A percentile compares a stretch with the other conserved stretches of the same genome.
Conservation (phyloP, 345 rosid species). For the Jatropha curcas region DNA sequence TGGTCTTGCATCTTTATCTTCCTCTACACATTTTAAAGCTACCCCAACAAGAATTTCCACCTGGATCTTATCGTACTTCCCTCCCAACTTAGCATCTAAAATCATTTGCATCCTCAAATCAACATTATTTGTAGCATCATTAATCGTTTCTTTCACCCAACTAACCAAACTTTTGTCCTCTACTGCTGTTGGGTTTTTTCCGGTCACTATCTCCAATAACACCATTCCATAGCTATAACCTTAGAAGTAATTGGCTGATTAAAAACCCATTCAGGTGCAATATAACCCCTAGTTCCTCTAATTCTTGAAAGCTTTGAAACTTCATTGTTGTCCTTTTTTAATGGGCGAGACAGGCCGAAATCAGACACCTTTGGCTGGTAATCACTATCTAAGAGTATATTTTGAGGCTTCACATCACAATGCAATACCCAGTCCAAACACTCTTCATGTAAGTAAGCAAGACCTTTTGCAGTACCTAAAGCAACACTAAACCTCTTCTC, state of each 20-base stretch:
- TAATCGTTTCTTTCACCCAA: conserved; percentile 7
- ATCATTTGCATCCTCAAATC: neutral
- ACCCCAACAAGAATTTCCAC: neutral
- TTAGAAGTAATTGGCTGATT: conserved; percentile 16
- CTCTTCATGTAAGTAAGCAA: conserved; percentile 14
- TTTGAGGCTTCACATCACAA: conserved; percentile 16
- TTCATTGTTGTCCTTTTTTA: neutral
- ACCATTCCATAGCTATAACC: conserved; percentile 21
- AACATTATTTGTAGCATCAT: neutral
- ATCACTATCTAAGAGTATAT: neutral
- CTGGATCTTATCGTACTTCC: neutral
- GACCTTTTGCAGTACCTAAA: conserved; percentile 3
- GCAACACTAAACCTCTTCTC: conserved; percentile 4
- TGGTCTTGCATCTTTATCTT: conserved; percentile 19
- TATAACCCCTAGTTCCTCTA: conserved; percentile 21
- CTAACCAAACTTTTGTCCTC: neutral
- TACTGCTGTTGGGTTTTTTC: conserved; percentile 12
- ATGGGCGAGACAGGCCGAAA: conserved; percentile 4
- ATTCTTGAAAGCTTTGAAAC: neutral
- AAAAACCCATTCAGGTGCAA: conserved; percentile 22
- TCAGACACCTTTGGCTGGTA: conserved; percentile 13
- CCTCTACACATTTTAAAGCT: conserved; percentile 17
- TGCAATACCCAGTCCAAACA: conserved; percentile 14
- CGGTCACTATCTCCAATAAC: conserved; percentile 7
- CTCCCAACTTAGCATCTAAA: neutral